Evolutionary conservation across 495 filamentous ascomycete species (phyloP).

Genomic region (Coniosporium apollinis): DNA sequence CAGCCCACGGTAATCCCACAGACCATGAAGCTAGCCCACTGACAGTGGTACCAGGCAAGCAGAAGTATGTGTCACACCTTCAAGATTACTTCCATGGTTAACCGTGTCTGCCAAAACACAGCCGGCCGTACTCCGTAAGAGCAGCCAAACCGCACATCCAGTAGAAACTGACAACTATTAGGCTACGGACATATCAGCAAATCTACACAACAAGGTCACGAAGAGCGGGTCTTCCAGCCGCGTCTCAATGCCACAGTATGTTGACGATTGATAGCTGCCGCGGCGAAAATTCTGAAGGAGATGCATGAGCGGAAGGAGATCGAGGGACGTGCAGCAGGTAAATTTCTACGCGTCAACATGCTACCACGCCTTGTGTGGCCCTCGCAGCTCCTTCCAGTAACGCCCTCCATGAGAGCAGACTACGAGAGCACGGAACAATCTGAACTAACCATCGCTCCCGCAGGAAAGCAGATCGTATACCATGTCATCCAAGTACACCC

Average conservation of each 20-base stretch:
- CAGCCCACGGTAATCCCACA: slow-evolving; percentile 2
- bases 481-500: slow-evolving; percentile 34
- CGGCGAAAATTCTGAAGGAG: slow-evolving; percentile 46
- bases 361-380: no score
- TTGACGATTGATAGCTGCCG: slow-evolving; percentile 26
- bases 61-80: slow-evolving; percentile 31
- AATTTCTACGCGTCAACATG: slow-evolving; percentile 4
- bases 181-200: slow-evolving; percentile 48
- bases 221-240: slow-evolving; percentile 31
- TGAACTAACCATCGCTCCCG: no score
- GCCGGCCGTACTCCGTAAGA: slow-evolving; percentile 46
- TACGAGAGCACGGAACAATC: no score
- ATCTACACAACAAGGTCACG: slow-evolving; percentile 50
- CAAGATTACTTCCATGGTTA: not conserved
- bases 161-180: slow-evolving; percentile 18
- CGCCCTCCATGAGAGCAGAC: no score
- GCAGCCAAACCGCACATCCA: no score
- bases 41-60: slow-evolving; percentile 35
- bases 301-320: slow-evolving; percentile 44
- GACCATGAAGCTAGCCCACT: not conserved
- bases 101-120: slow-evolving; percentile 13
- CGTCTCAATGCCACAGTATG: slow-evolving; percentile 3
- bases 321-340: slow-evolving; percentile 39
- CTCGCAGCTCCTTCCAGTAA: no score
- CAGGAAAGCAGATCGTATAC: slow-evolving; percentile 49